Conservation (phyloP, 768 basidiomycete species). For the Russula olivacea region DNA sequence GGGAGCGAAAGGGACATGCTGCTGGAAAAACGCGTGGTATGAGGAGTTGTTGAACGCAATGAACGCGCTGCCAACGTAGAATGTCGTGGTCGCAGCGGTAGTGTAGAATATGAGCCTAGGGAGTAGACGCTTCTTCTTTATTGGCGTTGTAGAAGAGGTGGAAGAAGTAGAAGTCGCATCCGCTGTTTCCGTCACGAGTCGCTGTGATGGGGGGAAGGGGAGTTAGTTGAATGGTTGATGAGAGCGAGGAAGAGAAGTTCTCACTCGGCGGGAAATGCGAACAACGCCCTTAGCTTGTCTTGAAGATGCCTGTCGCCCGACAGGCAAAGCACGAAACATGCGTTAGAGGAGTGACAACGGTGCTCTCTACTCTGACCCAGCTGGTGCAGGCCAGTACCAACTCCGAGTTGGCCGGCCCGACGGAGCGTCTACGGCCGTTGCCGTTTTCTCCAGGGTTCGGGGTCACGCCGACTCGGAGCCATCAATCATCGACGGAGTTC, state of each 20-base stretch:
- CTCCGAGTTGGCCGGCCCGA: too few relatives aligned
- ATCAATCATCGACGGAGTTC: too few relatives aligned
- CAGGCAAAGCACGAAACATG: constrained; percentile 53
- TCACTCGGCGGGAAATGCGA: constrained; percentile 55
- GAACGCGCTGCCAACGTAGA: constrained; percentile 80
- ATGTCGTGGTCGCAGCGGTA: constrained; percentile 59
- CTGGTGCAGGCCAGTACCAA: too few relatives aligned
- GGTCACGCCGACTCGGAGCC: too few relatives aligned
- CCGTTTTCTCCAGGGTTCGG: not conserved
- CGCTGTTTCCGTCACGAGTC: constrained; percentile 50
- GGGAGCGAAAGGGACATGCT: constrained; percentile 72
- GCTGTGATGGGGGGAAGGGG: constrained; percentile 36
- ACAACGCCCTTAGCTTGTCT: constrained; percentile 42
- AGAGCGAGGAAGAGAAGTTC: constrained; percentile 26
- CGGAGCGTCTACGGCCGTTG: not conserved
- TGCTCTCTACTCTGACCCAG: not conserved
- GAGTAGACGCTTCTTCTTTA: constrained; percentile 49
- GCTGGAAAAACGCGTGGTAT: constrained; percentile 84
- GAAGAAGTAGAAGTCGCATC: constrained; percentile 11
- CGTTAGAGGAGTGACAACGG: constrained; percentile 15
- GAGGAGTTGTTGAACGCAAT: constrained; percentile 67
- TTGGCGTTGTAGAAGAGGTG: constrained; percentile 34
- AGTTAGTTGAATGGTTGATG: constrained; percentile 13
- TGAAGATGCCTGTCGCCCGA: constrained; percentile 45
- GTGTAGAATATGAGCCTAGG: constrained; percentile 63